Percentiles rank a stretch among this genome's conserved stretches.
Evolutionary conservation across 2,329 filamentous ascomycete species (phyloP).

Genomic region (Monilinia fructigena): DNA sequence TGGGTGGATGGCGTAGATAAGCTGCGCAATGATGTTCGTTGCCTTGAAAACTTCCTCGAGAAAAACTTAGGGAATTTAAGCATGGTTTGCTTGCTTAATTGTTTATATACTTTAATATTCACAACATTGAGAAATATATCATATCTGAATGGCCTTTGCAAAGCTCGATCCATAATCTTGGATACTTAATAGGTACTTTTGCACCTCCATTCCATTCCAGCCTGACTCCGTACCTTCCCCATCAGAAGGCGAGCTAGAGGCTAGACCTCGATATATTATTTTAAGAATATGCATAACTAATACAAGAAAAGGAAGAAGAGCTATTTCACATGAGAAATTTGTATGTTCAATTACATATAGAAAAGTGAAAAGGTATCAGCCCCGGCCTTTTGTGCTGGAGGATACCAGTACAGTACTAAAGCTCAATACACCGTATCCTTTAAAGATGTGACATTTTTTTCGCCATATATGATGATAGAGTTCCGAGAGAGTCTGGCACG

Average conservation of each 20-base stretch:
- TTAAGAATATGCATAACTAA: neutral
- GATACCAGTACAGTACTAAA: neutral
- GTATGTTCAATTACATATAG: neutral
- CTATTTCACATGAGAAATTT: neutral
- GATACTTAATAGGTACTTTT: neutral
- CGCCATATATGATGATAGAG: too few species aligned
- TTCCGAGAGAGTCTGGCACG: neutral
- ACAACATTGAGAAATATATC: neutral
- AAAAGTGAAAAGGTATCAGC: neutral
- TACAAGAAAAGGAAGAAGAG: neutral
- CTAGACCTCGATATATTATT: neutral
- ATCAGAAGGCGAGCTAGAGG: neutral
- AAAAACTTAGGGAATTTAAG: neutral
- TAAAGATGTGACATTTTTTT: too few species aligned
- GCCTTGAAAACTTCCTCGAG: neutral
- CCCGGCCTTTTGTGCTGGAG: neutral
- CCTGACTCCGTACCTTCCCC: too few species aligned
- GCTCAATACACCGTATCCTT: neutral
- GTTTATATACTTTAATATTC: neutral
- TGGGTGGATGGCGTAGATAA: constrained; percentile 3
- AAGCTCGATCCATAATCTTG: neutral
- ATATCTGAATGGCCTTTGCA: neutral
- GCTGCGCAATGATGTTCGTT: neutral
- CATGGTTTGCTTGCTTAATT: neutral
- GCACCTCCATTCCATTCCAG: neutral